Base-by-base conservation (phyloP, 148 eudicot genomes). In the Polygonum maritimum region DNA sequence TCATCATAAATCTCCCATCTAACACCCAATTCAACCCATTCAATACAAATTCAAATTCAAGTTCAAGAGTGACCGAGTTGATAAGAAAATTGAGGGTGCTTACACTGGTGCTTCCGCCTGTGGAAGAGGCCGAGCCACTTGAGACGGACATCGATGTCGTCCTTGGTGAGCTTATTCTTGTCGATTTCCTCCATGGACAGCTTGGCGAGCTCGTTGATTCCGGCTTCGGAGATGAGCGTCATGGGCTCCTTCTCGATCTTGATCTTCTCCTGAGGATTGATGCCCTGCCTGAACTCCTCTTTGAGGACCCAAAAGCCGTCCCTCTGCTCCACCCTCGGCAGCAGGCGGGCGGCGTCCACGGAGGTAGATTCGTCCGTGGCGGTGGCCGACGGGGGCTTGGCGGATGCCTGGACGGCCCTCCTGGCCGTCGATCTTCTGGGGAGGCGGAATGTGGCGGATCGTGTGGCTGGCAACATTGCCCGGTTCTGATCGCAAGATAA, bases 1-100 rank as follows among this genome's bases (percentile, higher is more conserved):
- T 86, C 99, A 95, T 95, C 99, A 95, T 95, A 80, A 95, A 95
- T 85, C 99, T 86, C 62, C 99, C 99, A 83, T 92, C 99, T 95
- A 81, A 10, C 31, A 36, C 13, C 13, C 36, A 63, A 63, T 8
- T 15, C 39, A 35, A 31, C 31, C 21, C 10, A 49, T 22, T 35
- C 9, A 0, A 15, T 48, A 26, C 49, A 48, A 48, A 11, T 48
- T 15, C n/a, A n/a, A n/a, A 48, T 40, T 40, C 44, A 40, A 40
- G 1, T 26, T 26, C 31, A 0, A 26, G 1, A 26, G 44, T 40
- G 44, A 44, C 9, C 9, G 47, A 48, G 15, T 48, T 48, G 11
- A 48, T 48, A 48, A 7, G 47, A 8, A 8, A 26, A 26, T 26
- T 26, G 31, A 26, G 31, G 8, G 5, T 44, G 75, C 92, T 86